Base-by-base conservation (phyloP, 2,329 filamentous ascomycete species). In the Colletotrichum echinochloae region DNA sequence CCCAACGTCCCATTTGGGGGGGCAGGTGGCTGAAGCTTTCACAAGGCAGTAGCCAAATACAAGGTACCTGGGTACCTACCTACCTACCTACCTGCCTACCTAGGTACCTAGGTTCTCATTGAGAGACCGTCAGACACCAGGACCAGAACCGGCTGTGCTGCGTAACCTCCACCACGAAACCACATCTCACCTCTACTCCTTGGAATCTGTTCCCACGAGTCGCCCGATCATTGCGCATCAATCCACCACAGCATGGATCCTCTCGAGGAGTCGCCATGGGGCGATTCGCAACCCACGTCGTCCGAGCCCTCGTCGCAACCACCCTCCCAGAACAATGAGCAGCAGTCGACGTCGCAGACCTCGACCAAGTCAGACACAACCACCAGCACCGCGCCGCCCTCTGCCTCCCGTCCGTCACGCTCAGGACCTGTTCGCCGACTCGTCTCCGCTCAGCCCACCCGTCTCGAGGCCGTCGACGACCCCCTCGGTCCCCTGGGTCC, bases 401-500 rank as follows among this genome's bases (percentile, higher is more conserved):
- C 77, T 12, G 69, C 80, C 73, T 44, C 67, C 35, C 83, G 85
- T 39, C 79, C 83, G 14, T 83, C 83, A 33, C 84, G 85, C 72
- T 78, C 81, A n/a, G 80, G 78, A 4, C 85, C 86, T 46, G 67
- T 70, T 20, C 89, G 90, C 74, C 88, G 90, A 72, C 84, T 94
- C 77, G 90, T 91, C 74, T 60, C 57, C 20, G 91, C 91, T 70
- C 92, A 95, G 78, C 89, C 92, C 37, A 94, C 93, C 56, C 91
- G 90, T 64, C 91, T 95, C 71, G 90, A 95, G 81, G 91, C 91
- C 72, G 91, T 94, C 74, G 89, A 91, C 51, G 92, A 94, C 78
- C 91, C 92, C 66, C 87, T 95, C 55, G 94, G 93, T 1, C 93
- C 93, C 28, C 84, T 97, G 61, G 93, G 93, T 69, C 91, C 90